These are phyloP conservation scores for Wickerhamomyces queroliae DNA, from an alignment of 805 yeast genomes.

Conservation along the genomic window DNA sequence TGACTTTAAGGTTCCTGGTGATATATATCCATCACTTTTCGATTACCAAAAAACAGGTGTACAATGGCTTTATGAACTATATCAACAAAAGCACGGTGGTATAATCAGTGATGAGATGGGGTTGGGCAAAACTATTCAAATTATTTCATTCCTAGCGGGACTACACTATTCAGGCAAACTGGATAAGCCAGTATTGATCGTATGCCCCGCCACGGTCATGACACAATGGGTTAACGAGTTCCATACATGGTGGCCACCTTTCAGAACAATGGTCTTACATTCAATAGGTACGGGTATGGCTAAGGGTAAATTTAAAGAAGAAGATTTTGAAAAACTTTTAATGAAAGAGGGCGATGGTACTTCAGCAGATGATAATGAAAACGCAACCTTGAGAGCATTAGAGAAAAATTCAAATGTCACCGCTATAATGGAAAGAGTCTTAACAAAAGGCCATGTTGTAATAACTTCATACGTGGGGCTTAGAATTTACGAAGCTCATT, in stretches of 20 bases:
- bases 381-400: conserved; percentile 19
- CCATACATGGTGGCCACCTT: conserved; percentile 97
- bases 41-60: conserved; percentile 96
- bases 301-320: conserved; percentile 31
- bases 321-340: conserved; percentile 45
- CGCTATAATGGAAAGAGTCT: conserved; percentile 50
- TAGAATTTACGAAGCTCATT: conserved; percentile 53
- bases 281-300: conserved; percentile 89
- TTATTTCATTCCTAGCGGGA: conserved; percentile 87
- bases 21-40: conserved; percentile 77
- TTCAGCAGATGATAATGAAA: conserved; percentile 23
- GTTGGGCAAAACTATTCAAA: conserved; percentile 89
- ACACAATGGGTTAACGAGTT: conserved; percentile 97
- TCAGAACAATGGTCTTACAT: conserved; percentile 80
- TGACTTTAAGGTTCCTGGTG: conserved; percentile 80
- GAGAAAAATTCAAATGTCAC: conserved; percentile 35
- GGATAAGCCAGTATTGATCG: conserved; percentile 74
- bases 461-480: conserved; percentile 91
- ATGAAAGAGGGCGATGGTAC: conserved; percentile 37
- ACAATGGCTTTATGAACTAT: conserved; percentile 96
- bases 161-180: conserved; percentile 75
- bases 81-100: conserved; percentile 86
- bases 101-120: conserved; percentile 99
- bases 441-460: conserved; percentile 70
- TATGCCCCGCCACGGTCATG: conserved; percentile 95